Percentiles rank a stretch among this genome's conserved stretches.
These are phyloP conservation scores for Neurospora hispaniola DNA, from an alignment of 495 filamentous ascomycete species.

Conservation along the genomic window DNA sequence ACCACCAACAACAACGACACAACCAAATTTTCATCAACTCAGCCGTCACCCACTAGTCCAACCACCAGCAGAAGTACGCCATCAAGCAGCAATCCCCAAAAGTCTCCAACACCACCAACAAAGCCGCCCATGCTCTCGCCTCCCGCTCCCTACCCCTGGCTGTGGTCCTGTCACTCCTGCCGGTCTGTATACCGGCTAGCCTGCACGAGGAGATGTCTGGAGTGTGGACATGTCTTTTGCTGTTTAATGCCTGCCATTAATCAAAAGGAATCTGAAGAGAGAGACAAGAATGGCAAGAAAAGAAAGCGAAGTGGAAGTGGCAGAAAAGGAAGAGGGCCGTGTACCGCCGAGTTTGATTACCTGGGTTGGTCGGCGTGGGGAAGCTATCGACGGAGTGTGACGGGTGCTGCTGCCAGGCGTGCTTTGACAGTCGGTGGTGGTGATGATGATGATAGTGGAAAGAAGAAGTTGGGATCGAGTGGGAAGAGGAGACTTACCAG, in stretches of 20 bases:
- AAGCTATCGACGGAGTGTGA: constrained; percentile 18
- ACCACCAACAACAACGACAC: not conserved
- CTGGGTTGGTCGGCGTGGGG: constrained; percentile 30
- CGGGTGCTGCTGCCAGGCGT: not conserved
- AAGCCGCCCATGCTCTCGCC: constrained; percentile 18
- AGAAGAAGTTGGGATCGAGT: not conserved
- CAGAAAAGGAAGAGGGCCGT: constrained; percentile 7
- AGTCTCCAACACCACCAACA: not conserved
- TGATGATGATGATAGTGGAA: not conserved
- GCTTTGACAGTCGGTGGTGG: not conserved
- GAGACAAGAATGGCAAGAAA: not conserved
- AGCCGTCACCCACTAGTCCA: not conserved
- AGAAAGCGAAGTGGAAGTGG: not conserved
- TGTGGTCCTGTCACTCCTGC: constrained; percentile 38
- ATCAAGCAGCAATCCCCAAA: not conserved
- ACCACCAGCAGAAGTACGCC: not conserved
- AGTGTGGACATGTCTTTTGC: constrained; percentile 35
- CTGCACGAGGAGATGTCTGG: constrained; percentile 36
- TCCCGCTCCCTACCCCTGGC: constrained; percentile 25
- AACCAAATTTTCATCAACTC: not conserved
- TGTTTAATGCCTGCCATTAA: not conserved
- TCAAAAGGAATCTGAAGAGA: not conserved
- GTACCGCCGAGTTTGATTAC: constrained; percentile 33
- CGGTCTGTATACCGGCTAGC: constrained; percentile 25
- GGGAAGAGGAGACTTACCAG: not conserved